Conservation (phyloP, 257 asterid species). For the Eustoma russellianum region DNA sequence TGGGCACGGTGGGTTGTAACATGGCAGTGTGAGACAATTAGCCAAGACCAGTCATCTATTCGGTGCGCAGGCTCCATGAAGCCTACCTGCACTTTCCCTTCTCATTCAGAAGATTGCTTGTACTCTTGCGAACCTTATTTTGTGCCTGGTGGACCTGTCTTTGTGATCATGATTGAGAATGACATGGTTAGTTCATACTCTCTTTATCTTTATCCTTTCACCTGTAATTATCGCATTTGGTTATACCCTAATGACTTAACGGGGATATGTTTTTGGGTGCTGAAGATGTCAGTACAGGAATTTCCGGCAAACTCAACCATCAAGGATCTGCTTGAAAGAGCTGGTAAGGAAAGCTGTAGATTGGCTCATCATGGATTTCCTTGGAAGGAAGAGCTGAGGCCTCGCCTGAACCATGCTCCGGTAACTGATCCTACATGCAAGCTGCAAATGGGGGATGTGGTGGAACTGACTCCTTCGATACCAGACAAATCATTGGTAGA, state of each 20-base stretch:
- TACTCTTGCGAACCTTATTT: constrained; percentile 67
- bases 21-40: constrained; percentile 93
- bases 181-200: constrained; percentile 58
- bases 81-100: constrained; percentile 65
- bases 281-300: constrained; percentile 98
- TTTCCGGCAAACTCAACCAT: constrained; percentile 64
- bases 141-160: constrained; percentile 70
- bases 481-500: constrained; percentile 66
- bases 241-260: neutral
- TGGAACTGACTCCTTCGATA: constrained; percentile 80
- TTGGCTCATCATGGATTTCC: constrained; percentile 58
- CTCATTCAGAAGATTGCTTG: constrained; percentile 69
- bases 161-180: constrained; percentile 71
- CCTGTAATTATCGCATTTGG: neutral
- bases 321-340: constrained; percentile 55
- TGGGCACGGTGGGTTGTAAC: constrained; percentile 98
- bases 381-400: constrained; percentile 80
- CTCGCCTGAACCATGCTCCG: constrained; percentile 58
- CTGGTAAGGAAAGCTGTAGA: constrained; percentile 58
- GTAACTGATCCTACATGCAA: constrained; percentile 60
- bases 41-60: constrained; percentile 42
- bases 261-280: neutral
- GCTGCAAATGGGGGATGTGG: constrained; percentile 90
- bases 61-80: constrained; percentile 39
- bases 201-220: neutral